Conservation (phyloP, 1,284 basidiomycete species). For the Tremellales sp. region DNA sequence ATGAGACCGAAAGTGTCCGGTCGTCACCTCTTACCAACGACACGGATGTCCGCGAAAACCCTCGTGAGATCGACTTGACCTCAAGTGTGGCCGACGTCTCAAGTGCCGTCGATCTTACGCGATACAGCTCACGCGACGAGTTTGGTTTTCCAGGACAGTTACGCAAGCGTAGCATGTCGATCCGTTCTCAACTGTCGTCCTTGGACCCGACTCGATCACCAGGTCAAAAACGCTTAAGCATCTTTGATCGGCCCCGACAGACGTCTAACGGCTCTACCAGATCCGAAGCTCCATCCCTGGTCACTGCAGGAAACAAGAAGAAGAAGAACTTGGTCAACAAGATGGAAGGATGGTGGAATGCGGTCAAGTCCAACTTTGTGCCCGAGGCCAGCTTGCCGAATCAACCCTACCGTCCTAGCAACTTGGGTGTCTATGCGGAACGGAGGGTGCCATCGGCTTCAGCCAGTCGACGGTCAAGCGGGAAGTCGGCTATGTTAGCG, state of each 20-base stretch:
- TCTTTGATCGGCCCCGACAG: constrained; percentile 34
- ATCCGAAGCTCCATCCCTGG: constrained; percentile 14
- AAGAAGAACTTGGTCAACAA: constrained; percentile 49
- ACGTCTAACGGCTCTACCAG: constrained; percentile 28
- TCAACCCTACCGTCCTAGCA: constrained; percentile 11
- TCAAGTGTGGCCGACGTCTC: no score
- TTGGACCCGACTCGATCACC: constrained; percentile 35
- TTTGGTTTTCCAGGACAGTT: constrained; percentile 2
- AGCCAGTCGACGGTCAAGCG: constrained; percentile 27
- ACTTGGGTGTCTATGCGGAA: constrained; percentile 13
- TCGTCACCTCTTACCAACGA: not conserved
- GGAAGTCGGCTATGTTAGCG: constrained; percentile 13
- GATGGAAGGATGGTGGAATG: constrained; percentile 52
- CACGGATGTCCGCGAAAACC: not conserved
- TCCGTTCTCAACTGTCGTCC: constrained; percentile 29
- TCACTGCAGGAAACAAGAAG: constrained; percentile 22
- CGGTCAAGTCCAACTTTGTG: constrained; percentile 49
- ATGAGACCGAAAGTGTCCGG: not conserved
- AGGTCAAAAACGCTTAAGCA: constrained; percentile 12
- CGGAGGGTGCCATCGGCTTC: constrained; percentile 36
- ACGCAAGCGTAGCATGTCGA: constrained; percentile 32
- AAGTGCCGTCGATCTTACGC: constrained; percentile 24
- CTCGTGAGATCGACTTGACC: constrained; percentile 15
- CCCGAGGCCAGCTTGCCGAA: constrained; percentile 20
- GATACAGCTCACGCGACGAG: constrained; percentile 31